Conservation (phyloP, 1,139 yeast genomes). For the Candida sp. region DNA sequence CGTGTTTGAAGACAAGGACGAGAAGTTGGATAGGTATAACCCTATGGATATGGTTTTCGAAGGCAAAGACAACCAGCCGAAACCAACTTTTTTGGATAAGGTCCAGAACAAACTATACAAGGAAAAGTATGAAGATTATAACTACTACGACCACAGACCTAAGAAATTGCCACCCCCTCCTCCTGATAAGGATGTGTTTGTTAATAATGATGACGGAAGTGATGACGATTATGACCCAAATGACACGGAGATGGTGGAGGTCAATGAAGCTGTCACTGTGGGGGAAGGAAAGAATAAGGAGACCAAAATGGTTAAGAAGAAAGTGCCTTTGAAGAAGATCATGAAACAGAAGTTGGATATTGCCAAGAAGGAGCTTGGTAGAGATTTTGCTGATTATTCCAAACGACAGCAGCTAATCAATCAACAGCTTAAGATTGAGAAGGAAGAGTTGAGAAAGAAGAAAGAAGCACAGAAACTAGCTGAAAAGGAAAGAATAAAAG, state of each 20-base stretch:
- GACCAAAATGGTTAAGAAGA: constrained; percentile 23
- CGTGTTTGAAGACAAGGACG: constrained; percentile 39
- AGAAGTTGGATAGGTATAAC: constrained; percentile 34
- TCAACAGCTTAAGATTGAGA: too few species aligned
- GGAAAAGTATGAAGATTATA: constrained; percentile 38
- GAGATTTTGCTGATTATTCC: constrained; percentile 31
- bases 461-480: constrained; percentile 13
- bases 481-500: constrained; percentile 4
- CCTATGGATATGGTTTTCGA: constrained; percentile 50
- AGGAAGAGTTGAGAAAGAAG: constrained; percentile 14
- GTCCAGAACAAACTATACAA: constrained; percentile 35
- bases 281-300: constrained; percentile 4
- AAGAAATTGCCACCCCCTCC: constrained; percentile 8
- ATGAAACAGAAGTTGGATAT: constrained; percentile 29
- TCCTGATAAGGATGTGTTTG: constrained; percentile 14
- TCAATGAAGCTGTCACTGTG: constrained; percentile 8
- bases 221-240: constrained; percentile 20
- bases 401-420: constrained; percentile 26
- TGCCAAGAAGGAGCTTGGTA: constrained; percentile 35
- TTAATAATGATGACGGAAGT: constrained; percentile 10
- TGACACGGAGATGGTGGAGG: constrained; percentile 13
- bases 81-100: constrained; percentile 27
- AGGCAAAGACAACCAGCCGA: constrained; percentile 28
- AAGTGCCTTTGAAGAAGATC: constrained; percentile 26
- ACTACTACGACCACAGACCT: constrained; percentile 34